Base-by-base conservation (phyloP, 2,329 filamentous ascomycete genomes). In the Colletotrichum sojae region DNA sequence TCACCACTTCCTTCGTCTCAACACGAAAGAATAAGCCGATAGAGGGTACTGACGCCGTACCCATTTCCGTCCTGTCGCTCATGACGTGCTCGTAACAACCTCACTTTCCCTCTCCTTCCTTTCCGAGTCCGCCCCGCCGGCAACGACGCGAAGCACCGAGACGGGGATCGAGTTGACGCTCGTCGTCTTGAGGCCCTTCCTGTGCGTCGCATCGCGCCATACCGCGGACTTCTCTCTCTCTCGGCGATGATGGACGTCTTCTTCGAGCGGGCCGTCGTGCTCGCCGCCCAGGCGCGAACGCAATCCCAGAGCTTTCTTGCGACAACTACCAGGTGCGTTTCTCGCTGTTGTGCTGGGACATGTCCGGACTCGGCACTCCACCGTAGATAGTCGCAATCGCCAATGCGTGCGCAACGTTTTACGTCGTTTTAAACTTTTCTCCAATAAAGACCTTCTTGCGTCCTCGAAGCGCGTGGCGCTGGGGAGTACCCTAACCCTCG, bases 71-170 rank as follows among this genome's bases (percentile, higher is more conserved):
- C 40, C 20, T 22, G 31, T 54, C 22, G 15, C 54, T 22, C 55
- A 66, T 69, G 66, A 69, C 66, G 65, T 66, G 66, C 51, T 56
- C 43, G 45, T 46, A 51, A 56, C 12, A 61, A 31, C 60, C 4
- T 63, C 60, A 40, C 39, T 56, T 18, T 56, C 27, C 15, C 20
- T 56, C 4, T 55, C 60, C 15, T n/a, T 18, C 20, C 39, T 16
- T 13, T 20, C 39, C 31, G 22, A 60, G 27, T 43, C 16, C 22
- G 20, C 55, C 45, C 36, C 45, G 18, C 36, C 36, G 27, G 16
- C 49, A 22, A 27, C 45, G 63, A 20, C 43, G 20, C 43, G 43
- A 66, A 45, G 20, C 52, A 31, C 22, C 58, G 40, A 52, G 31
- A 46, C 51, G 43, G 18, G 48, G n/a, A 22, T 18, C 49, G 55